Evolutionary conservation across 192 early-diverging fungal genomes (phyloP).

Genomic region (Coemansia guatemalensis): DNA sequence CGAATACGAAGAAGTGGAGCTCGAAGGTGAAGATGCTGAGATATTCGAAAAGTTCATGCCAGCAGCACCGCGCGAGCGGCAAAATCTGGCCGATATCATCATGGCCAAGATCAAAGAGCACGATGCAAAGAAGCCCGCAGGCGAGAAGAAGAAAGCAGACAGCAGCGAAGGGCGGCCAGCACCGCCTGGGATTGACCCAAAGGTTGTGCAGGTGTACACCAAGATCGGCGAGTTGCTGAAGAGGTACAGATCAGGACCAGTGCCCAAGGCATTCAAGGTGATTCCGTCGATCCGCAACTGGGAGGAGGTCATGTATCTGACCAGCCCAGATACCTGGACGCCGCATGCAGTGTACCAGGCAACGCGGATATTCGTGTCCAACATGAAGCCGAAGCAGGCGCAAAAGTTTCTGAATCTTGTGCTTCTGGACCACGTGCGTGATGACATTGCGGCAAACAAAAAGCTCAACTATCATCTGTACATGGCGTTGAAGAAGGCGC

Average conservation of each 20-base stretch:
- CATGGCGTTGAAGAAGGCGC: slow-evolving; percentile 92
- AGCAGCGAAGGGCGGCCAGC: slow-evolving; percentile 16
- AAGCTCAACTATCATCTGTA: slow-evolving; percentile 98
- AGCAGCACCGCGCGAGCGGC: slow-evolving; percentile 74
- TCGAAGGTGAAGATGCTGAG: slow-evolving; percentile 77
- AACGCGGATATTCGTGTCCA: slow-evolving; percentile 95
- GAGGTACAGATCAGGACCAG: slow-evolving; percentile 90
- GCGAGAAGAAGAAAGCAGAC: neutral
- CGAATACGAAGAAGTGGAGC: slow-evolving; percentile 67
- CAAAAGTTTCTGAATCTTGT: slow-evolving; percentile 90
- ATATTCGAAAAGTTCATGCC: slow-evolving; percentile 93
- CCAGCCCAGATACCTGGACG: slow-evolving; percentile 89
- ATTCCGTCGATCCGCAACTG: slow-evolving; percentile 93
- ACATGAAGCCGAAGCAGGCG: slow-evolving; percentile 89
- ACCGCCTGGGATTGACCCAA: slow-evolving; percentile 70
- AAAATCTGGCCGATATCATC: slow-evolving; percentile 94
- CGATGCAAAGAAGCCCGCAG: slow-evolving; percentile 43
- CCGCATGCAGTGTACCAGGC: slow-evolving; percentile 97
- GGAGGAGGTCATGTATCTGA: slow-evolving; percentile 95
- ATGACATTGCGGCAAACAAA: slow-evolving; percentile 96
- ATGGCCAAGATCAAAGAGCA: slow-evolving; percentile 91
- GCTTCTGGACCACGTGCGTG: slow-evolving; percentile 86
- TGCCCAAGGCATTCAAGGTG: slow-evolving; percentile 99
- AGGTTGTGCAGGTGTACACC: slow-evolving; percentile 91
- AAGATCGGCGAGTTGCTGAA: slow-evolving; percentile 82